A percentile compares a stretch with the other conserved stretches of the same genome.
phyloP scores from a whole-genome alignment of 192 early-diverging fungal genomes.

The Piromyces sp. region DNA sequence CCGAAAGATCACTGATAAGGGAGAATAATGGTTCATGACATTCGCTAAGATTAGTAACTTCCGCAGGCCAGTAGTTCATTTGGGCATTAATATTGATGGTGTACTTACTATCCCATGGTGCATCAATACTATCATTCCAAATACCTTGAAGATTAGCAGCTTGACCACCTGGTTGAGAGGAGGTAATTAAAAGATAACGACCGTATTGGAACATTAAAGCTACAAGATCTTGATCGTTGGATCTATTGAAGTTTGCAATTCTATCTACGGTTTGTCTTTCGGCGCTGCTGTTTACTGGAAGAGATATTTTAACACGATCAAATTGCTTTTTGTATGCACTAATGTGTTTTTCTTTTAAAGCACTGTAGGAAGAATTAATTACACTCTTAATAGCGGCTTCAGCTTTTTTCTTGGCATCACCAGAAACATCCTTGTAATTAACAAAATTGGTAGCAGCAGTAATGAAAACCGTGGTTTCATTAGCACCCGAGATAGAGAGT shows the following conservation, averaged over 20 bases:
- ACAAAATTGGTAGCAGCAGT: neutral
- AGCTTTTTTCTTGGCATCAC: neutral
- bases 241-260: neutral
- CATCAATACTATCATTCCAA: neutral
- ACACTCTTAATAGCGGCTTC: neutral
- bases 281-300: neutral
- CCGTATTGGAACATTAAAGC: neutral
- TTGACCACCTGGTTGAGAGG: neutral
- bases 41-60: neutral
- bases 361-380: neutral
- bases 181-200: neutral
- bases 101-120: neutral
- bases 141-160: neutral
- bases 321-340: neutral
- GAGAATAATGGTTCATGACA: neutral
- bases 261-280: neutral
- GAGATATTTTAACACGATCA: neutral
- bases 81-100: neutral
- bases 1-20: neutral
- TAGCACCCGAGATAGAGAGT: neutral
- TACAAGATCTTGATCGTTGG: neutral
- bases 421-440: neutral
- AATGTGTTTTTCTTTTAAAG: neutral
- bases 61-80: neutral
- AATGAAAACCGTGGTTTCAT: neutral